These are phyloP conservation scores for Trypanosoma avium DNA, from an alignment of 208 protist species.

Conservation along the genomic window DNA sequence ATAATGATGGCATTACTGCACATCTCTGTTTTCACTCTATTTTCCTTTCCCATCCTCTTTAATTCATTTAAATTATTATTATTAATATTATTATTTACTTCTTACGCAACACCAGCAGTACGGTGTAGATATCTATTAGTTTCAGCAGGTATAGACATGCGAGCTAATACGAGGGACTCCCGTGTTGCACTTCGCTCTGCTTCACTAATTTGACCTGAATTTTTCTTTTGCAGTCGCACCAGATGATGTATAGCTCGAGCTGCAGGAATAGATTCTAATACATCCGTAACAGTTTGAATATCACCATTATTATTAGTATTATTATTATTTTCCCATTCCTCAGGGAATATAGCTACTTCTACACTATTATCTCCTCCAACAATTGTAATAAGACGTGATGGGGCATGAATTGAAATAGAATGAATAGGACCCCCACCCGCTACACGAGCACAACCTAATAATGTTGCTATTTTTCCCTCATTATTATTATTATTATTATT, in stretches of 20 bases:
- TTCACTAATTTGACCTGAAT: neutral
- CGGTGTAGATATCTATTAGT: conserved; percentile 41
- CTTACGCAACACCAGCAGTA: conserved; percentile 1
- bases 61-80: no score
- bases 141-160: conserved; percentile 44
- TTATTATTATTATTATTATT: no score
- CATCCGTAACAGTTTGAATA: conserved; percentile 8
- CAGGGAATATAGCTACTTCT: conserved; percentile 60
- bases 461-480: no score
- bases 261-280: conserved; percentile 7
- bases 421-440: conserved; percentile 37
- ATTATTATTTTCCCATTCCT: neutral
- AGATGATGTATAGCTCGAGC: conserved; percentile 3
- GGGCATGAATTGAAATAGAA: conserved; percentile 43
- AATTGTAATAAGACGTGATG: conserved; percentile 47
- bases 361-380: conserved; percentile 49
- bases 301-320: no score
- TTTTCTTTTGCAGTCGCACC: neutral
- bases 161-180: conserved; percentile 45
- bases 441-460: conserved; percentile 36
- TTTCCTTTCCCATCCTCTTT: no score
- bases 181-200: conserved; percentile 8
- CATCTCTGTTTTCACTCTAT: neutral
- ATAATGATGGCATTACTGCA: neutral
- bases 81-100: no score